Percentiles rank a stretch among this genome's conserved stretches.
Conservation (phyloP, 1,284 basidiomycete genomes). For the Heterobasidion occidentale region DNA sequence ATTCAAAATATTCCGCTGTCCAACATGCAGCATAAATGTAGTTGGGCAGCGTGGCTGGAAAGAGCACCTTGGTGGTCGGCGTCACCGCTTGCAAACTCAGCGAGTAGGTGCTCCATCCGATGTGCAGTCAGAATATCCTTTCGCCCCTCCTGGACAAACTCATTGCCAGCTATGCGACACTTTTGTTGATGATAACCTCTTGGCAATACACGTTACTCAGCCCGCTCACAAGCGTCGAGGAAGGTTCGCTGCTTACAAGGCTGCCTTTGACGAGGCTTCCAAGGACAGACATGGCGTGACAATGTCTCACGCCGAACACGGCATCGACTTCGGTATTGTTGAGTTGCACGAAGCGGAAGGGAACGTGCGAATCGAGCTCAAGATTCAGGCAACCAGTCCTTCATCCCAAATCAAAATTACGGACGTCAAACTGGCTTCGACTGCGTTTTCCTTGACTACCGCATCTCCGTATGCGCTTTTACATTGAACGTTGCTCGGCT, state of each 20-base stretch:
- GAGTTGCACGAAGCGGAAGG: background rate
- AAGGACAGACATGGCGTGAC: slow-evolving; percentile 35
- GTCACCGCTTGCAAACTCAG: background rate
- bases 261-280: slow-evolving; percentile 33
- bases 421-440: background rate
- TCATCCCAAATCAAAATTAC: background rate
- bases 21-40: no score
- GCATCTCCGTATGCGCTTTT: background rate
- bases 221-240: slow-evolving; percentile 17
- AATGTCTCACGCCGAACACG: slow-evolving; percentile 19
- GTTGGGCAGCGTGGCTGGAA: no score
- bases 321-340: slow-evolving; percentile 32
- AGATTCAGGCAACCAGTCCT: background rate
- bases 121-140: no score
- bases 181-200: no score
- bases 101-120: slow-evolving; percentile 18
- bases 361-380: background rate
- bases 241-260: slow-evolving; percentile 25
- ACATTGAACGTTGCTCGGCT: no score
- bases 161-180: no score
- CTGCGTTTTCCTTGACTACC: no score
- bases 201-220: background rate
- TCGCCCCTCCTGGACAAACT: no score
- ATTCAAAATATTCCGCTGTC: background rate
- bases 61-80: background rate